These are phyloP conservation scores for Nemophila menziesii DNA, from an alignment of 257 asterid species.

Conservation along the genomic window DNA sequence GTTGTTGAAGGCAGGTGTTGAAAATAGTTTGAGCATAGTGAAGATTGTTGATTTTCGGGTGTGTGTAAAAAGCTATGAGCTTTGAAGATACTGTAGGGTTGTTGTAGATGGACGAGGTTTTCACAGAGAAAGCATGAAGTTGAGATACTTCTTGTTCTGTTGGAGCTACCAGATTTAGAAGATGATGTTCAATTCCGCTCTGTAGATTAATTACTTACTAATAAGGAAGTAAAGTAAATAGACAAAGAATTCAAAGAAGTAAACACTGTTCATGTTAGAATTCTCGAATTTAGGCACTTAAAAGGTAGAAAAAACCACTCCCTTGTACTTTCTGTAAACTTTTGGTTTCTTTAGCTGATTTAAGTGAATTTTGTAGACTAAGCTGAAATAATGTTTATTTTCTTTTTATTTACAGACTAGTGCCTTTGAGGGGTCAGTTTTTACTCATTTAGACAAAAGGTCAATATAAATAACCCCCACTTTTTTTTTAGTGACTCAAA, in stretches of 20 bases:
- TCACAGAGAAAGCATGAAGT: background rate
- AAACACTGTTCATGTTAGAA: constrained; percentile 59
- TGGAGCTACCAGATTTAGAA: background rate
- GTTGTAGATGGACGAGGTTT: background rate
- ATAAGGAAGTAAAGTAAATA: constrained; percentile 59
- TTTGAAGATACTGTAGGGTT: background rate
- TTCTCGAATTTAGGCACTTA: constrained; percentile 76
- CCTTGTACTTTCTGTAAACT: background rate
- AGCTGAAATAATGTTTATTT: too few relatives aligned
- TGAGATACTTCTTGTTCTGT: background rate
- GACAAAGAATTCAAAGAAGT: constrained; percentile 84
- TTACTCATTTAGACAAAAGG: constrained; percentile 97
- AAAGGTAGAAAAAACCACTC: constrained; percentile 41
- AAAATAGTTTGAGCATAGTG: background rate
- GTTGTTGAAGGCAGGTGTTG: background rate
- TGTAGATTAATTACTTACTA: too few relatives aligned
- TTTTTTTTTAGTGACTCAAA: too few relatives aligned
- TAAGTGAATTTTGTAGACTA: too few relatives aligned
- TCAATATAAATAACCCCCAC: too few relatives aligned
- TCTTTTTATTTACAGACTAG: constrained; percentile 49
- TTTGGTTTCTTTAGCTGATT: background rate
- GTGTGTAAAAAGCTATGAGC: background rate
- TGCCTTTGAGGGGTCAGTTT: constrained; percentile 81
- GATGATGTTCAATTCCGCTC: too few relatives aligned
- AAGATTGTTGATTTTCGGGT: background rate